Evolutionary conservation across 139 green algal genomes (phyloP).

Genomic region (Mesostigma viride): DNA sequence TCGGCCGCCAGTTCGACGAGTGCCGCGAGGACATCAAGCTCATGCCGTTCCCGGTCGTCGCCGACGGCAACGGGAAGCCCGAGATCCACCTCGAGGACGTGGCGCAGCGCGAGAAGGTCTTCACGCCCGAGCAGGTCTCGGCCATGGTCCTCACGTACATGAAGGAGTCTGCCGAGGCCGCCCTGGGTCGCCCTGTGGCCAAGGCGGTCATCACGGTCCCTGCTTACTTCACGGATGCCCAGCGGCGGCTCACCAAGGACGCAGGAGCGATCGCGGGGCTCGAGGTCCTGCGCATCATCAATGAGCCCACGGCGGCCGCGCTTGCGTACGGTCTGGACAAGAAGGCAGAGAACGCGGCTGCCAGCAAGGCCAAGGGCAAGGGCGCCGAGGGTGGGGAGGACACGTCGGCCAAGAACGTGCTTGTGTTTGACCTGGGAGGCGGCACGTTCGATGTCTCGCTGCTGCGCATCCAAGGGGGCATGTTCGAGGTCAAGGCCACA

Average conservation of each 20-base stretch:
- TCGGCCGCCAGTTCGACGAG: conserved; percentile 24
- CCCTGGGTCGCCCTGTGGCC: too few relatives aligned
- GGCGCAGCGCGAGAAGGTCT: too few relatives aligned
- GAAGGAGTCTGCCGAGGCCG: conserved; percentile 65
- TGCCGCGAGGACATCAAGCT: conserved; percentile 17
- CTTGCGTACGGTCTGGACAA: too few relatives aligned
- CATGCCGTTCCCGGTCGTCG: conserved; percentile 28
- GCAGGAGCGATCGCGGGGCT: too few relatives aligned
- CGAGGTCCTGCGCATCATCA: too few relatives aligned
- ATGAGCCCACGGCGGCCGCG: too few relatives aligned
- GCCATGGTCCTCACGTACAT: conserved; percentile 52
- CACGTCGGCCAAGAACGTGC: conserved; percentile 6
- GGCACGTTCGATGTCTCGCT: conserved; percentile 34
- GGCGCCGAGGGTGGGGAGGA: too few relatives aligned
- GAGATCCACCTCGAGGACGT: conserved; percentile 13
- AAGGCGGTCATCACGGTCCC: too few relatives aligned
- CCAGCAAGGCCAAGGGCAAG: too few relatives aligned
- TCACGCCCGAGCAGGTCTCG: conserved; percentile 41
- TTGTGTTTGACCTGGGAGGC: too few relatives aligned
- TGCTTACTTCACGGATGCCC: too few relatives aligned
- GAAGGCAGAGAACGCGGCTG: conserved; percentile 34
- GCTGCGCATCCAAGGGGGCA: conserved; percentile 20
- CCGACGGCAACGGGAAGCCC: conserved; percentile 19
- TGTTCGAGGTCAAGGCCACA: conserved; percentile 20
- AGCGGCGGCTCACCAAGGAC: too few relatives aligned